These are phyloP conservation scores for Teratosphaeria zuluensis DNA, from an alignment of 2,329 filamentous ascomycete species.

Conservation along the genomic window DNA sequence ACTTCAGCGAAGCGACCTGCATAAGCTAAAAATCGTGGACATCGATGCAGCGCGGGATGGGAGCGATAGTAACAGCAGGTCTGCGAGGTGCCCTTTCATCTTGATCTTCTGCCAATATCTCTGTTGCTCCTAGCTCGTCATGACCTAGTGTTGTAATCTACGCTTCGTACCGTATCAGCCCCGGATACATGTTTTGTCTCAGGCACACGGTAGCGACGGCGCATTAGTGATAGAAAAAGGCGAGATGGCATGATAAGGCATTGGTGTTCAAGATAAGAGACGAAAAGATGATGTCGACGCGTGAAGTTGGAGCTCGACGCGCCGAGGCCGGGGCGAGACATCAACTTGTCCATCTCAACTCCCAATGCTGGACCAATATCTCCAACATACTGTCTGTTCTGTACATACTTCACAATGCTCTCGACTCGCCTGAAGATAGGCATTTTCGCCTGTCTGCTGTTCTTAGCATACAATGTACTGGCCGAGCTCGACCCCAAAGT, in stretches of 20 bases:
- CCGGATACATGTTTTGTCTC: too few species aligned
- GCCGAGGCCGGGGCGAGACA: neutral
- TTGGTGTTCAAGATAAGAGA: neutral
- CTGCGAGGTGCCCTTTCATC: too few species aligned
- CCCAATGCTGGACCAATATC: neutral
- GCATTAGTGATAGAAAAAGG: too few species aligned
- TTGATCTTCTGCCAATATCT: too few species aligned
- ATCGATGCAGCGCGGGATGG: too few species aligned
- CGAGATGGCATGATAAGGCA: neutral
- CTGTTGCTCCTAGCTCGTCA: too few species aligned
- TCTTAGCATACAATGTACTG: conserved; percentile 10
- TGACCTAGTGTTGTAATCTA: too few species aligned
- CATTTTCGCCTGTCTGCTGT: conserved; percentile 2
- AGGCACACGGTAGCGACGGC: too few species aligned
- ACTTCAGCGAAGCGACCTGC: too few species aligned
- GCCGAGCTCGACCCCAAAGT: conserved; percentile 14
- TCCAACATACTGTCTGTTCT: neutral
- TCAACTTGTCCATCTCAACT: neutral
- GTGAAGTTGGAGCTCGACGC: neutral
- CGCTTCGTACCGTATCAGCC: too few species aligned
- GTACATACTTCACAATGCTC: neutral
- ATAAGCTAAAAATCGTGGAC: too few species aligned
- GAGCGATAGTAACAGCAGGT: too few species aligned
- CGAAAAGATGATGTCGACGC: neutral
- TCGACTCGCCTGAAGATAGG: neutral